Evolutionary conservation across 192 early-diverging fungal genomes (phyloP).

Genomic region (Dissophora globulifera): DNA sequence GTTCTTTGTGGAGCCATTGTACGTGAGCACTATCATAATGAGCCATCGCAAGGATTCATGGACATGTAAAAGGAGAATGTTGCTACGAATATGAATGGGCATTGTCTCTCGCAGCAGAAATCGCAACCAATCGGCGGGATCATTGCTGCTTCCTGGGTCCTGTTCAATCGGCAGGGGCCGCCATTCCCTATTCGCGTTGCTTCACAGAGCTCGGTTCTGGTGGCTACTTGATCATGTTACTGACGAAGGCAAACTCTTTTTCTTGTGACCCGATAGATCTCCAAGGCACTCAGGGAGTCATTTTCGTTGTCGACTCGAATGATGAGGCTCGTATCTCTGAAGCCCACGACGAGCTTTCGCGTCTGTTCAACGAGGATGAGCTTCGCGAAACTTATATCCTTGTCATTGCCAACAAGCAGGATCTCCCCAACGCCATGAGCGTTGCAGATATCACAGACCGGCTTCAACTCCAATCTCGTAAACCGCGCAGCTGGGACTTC

Average conservation of each 20-base stretch:
- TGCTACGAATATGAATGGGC: too few relatives aligned
- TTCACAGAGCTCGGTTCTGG: too few relatives aligned
- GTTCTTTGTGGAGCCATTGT: conserved; percentile 98
- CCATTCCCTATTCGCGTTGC: too few relatives aligned
- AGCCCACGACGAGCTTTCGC: conserved; percentile 92
- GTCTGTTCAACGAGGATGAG: conserved; percentile 96
- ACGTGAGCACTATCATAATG: conserved; percentile 54
- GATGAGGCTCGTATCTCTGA: conserved; percentile 94
- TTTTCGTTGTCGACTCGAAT: conserved; percentile 97
- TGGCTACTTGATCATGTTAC: not conserved
- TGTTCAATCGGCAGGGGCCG: too few relatives aligned
- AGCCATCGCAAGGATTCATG: too few relatives aligned
- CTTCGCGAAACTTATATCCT: conserved; percentile 89
- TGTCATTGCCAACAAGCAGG: conserved; percentile 99
- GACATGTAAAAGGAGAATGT: too few relatives aligned
- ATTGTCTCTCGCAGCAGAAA: too few relatives aligned
- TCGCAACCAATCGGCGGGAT: too few relatives aligned
- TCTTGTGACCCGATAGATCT: conserved; percentile 69
- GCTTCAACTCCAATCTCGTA: too few relatives aligned
- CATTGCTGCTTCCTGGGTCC: too few relatives aligned
- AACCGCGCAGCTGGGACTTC: too few relatives aligned
- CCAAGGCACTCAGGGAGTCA: conserved; percentile 96
- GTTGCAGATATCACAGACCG: conserved; percentile 93
- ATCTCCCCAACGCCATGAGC: conserved; percentile 96
- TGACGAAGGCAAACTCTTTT: conserved; percentile 5